Conservation (phyloP, 2,329 filamentous ascomycete genomes). For the Xylaria arbuscula region DNA sequence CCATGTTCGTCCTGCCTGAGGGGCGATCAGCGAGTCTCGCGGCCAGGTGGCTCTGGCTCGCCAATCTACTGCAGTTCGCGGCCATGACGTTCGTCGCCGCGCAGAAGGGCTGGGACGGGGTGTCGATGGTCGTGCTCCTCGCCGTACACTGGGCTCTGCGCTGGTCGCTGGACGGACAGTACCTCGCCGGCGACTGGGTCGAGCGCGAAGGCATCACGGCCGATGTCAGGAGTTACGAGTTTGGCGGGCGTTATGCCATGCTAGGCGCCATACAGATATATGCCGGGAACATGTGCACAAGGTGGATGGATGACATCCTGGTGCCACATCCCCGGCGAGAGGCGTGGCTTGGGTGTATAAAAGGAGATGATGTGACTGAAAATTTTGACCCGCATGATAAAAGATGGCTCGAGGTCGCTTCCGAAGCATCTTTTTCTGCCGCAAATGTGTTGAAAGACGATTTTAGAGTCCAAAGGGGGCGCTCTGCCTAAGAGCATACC, state of each 20-base stretch:
- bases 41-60: constrained; percentile 39
- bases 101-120: constrained; percentile 44
- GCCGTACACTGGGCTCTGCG: constrained; percentile 22
- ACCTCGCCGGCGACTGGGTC: constrained; percentile 3
- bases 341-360: constrained; percentile 9
- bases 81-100: constrained; percentile 46
- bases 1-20: constrained; percentile 42
- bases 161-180: constrained; percentile 2
- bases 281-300: constrained; percentile 30
- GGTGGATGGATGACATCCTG: constrained; percentile 45
- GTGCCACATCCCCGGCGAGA: constrained; percentile 39
- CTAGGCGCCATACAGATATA: constrained; percentile 42
- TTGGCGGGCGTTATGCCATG: constrained; percentile 40
- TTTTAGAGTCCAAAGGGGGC: too few relatives aligned
- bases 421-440: constrained; percentile 1
- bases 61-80: constrained; percentile 41
- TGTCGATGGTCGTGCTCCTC: constrained; percentile 37
- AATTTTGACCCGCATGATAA: neutral
- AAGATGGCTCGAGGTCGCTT: neutral
- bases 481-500: too few relatives aligned
- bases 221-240: constrained; percentile 37
- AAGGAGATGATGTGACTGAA: neutral
- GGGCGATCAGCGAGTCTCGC: constrained; percentile 13
- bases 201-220: constrained; percentile 35
- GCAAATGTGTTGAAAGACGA: neutral